Base-by-base conservation (phyloP, 768 basidiomycete species). In the Lactarius indigo region DNA sequence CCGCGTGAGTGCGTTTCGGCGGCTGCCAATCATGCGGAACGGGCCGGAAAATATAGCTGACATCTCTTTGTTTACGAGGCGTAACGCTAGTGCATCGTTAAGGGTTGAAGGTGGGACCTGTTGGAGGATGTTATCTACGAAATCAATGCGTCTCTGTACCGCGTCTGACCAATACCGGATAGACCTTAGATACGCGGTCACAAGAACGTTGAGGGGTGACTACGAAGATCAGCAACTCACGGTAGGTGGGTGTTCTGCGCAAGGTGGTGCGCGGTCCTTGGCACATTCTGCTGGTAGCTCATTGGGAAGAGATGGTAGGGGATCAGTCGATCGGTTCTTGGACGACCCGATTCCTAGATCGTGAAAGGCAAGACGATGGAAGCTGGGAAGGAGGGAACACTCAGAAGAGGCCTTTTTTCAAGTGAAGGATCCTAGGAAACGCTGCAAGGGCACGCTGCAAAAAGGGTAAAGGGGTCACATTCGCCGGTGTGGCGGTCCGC, bases 131-230 rank as follows among this genome's bases (percentile, higher is more conserved):
- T 55, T 50, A 57, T 67, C 66, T 39, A 67, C 62, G 52, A 59
- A 41, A n/a, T 31, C 52, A 20, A 63, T 54, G 31, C 62, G 66
- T 7, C 50, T 55, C 52, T 67, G 66, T 44, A 54, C 52, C 33
- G 61, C 66, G 20, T 67, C 61, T 30, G 57, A 67, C 66, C 66
- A 67, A 60, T 63, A 67, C 44, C 42, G 65, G 65, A 61, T n/a
- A n/a, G 65, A 61, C 35, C 65, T 66, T 42, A 23, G 17, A 35
- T 13, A 7, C 23, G n/a, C 12, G 20, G 7, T 35, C 13, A 26
- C 15, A 39, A 3, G 15, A 6, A 56, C 5, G 18, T 26, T 23
- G 8, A 50, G 35, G 35, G 35, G 10, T 4, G 35, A 26, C 2
- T 4, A 50, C 23, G n/a, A 23, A 28, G 42, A 33, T 61, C 13